These are phyloP conservation scores for Fusarium lateritium DNA, from an alignment of 2,329 filamentous ascomycete species.

Conservation along the genomic window DNA sequence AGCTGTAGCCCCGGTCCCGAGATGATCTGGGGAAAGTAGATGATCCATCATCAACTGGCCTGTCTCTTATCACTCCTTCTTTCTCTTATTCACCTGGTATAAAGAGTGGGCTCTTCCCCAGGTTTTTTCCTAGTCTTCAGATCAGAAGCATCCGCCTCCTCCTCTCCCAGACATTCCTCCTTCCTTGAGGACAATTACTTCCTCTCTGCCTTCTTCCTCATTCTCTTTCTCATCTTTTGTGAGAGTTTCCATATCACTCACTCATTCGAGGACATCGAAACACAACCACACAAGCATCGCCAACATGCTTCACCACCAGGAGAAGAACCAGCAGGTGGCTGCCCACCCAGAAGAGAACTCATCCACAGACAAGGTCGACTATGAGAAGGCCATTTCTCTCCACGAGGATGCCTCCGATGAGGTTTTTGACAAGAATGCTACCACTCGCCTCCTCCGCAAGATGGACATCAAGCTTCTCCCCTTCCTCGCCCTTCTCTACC, in stretches of 20 bases:
- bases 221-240: neutral
- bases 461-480: constrained; percentile 71
- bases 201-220: constrained; percentile 5
- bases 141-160: constrained; percentile 44
- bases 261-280: neutral
- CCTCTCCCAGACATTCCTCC: constrained; percentile 30
- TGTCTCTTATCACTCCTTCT: neutral
- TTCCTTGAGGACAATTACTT: constrained; percentile 31
- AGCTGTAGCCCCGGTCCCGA: constrained; percentile 15
- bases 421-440: constrained; percentile 55
- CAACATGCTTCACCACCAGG: constrained; percentile 41
- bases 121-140: constrained; percentile 35
- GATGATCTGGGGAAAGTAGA: constrained; percentile 30
- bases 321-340: constrained; percentile 27
- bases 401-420: constrained; percentile 44
- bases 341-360: constrained; percentile 41
- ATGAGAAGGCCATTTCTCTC: constrained; percentile 47
- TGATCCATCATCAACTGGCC: constrained; percentile 5
- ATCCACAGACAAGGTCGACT: constrained; percentile 49
- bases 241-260: neutral
- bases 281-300: neutral
- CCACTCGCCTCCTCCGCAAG: constrained; percentile 67
- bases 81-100: constrained; percentile 19
- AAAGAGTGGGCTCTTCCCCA: constrained; percentile 47
- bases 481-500: constrained; percentile 71